Evolutionary conservation across 371 early-diverging fungal species (phyloP).

Genomic region (Mortierella sp.): DNA sequence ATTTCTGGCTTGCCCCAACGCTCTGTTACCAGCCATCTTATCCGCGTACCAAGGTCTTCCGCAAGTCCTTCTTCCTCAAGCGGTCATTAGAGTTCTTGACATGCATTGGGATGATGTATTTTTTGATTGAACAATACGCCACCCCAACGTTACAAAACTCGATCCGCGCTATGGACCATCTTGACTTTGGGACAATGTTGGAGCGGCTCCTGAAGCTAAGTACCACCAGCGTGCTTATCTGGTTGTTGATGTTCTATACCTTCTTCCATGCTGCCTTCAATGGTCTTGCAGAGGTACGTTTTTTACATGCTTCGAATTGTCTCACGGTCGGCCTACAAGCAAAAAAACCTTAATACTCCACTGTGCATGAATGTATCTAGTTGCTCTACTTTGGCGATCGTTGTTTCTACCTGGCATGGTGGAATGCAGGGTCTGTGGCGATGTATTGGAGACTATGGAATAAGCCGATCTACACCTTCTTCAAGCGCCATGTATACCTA

Average conservation of each 20-base stretch:
- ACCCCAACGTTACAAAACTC: constrained; percentile 88
- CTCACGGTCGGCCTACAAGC: too few species aligned
- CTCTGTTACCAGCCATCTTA: constrained; percentile 91
- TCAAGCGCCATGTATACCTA: constrained; percentile 90
- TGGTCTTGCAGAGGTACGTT: constrained; percentile 74
- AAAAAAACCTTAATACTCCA: neutral
- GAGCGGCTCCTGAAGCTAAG: constrained; percentile 91
- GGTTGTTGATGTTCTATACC: constrained; percentile 93
- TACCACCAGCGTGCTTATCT: constrained; percentile 81
- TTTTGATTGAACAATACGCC: constrained; percentile 85
- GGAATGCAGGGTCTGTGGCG: constrained; percentile 87
- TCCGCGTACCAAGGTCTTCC: constrained; percentile 77
- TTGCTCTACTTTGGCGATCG: constrained; percentile 90
- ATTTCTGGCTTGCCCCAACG: constrained; percentile 88
- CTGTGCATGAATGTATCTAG: constrained; percentile 25
- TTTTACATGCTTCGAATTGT: too few species aligned
- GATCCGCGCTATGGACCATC: constrained; percentile 75
- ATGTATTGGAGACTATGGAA: constrained; percentile 95
- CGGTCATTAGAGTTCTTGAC: constrained; percentile 77
- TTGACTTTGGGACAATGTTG: constrained; percentile 70
- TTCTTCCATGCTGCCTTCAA: constrained; percentile 88
- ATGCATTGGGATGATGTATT: constrained; percentile 77
- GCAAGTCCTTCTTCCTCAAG: constrained; percentile 81
- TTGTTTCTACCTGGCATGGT: constrained; percentile 91
- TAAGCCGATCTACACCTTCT: constrained; percentile 85